Percentiles rank a stretch among this genome's conserved stretches.
These are phyloP conservation scores for Linum trigynum DNA, from an alignment of 345 rosid species.

Conservation along the genomic window DNA sequence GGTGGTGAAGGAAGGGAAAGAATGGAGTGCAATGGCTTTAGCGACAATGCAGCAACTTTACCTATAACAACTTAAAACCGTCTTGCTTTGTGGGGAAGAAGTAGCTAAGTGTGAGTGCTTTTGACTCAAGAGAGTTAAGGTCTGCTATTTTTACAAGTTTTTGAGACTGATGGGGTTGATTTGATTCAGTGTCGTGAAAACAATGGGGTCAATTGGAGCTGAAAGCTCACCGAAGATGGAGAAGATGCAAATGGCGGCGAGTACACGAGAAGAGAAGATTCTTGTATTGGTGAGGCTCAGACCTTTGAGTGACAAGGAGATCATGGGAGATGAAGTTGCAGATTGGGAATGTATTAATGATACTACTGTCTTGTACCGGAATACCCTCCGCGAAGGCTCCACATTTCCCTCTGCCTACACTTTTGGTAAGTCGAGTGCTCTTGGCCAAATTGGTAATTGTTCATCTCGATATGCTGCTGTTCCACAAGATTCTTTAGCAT, in stretches of 20 bases:
- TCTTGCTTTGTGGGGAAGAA: constrained; percentile 31
- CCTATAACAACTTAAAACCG: constrained; percentile 28
- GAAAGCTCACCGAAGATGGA: constrained; percentile 66
- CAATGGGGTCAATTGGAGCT: constrained; percentile 74
- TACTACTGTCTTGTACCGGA: constrained; percentile 70
- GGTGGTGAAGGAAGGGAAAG: constrained; percentile 18
- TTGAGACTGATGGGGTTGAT: constrained; percentile 16
- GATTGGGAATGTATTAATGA: constrained; percentile 99
- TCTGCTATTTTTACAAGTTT: constrained; percentile 18
- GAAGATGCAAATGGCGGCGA: constrained; percentile 47
- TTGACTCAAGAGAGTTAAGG: constrained; percentile 14
- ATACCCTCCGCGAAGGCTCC: constrained; percentile 90
- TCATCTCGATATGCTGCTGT: neutral
- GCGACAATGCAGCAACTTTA: constrained; percentile 35
- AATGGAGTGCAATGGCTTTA: constrained; percentile 14
- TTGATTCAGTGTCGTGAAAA: constrained; percentile 18
- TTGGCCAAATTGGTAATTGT: neutral
- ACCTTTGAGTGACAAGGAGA: constrained; percentile 89
- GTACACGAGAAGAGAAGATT: constrained; percentile 74
- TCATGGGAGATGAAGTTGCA: constrained; percentile 54
- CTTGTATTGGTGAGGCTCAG: constrained; percentile 85
- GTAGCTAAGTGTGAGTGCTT: constrained; percentile 15
- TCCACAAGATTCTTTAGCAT: neutral
- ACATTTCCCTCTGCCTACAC: constrained; percentile 81
- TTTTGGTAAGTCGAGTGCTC: constrained; percentile 50